Base-by-base conservation (phyloP, 306 rosid species). In the Casuarina cunninghamiana region DNA sequence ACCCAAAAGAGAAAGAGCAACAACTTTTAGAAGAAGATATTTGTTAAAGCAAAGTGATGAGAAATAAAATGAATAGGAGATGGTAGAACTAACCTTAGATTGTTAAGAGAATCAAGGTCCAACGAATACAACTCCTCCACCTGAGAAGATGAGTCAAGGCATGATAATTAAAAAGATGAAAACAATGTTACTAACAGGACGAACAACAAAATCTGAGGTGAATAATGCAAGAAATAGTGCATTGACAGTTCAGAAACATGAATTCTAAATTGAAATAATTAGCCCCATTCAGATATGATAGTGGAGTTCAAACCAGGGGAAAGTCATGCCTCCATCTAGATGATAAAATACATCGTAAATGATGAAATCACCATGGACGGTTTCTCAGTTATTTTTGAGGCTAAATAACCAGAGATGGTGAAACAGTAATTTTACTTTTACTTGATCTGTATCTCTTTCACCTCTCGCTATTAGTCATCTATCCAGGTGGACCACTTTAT, bases 111-210 rank as follows among this genome's bases (percentile, higher is more conserved):
- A 63, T 95, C 97, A 39, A 80, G 65, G 83, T 95, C 97, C 86
- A 95, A 80, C 2, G 99, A 95, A 83, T 95, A 95, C 50, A 95
- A 82, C 81, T 95, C 97, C 85, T 95, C 99, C 58, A 95, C 99
- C 99, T 95, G 90, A 78, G 86, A 87, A 81, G 50, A 74, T 61
- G 73, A 15, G 80, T 78, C 35, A 75, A 55, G 19, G 77, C 78
- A 66, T 83, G 53, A 81, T 73, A 45, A 44, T 66, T 70, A 78
- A 73, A 39, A 11, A 61, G 73, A 62, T 8, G 39, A 43, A 55
- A 71, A 13, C 7, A 57, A 63, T 38, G 51, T n/a, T 5, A n/a
- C 55, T 48, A 49, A 50, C 53, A 48, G 10, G 50, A 66, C 9
- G 11, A 15, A 26, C 32, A 32, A 10, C 6, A 61, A 11, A 55